Conservation (phyloP, 495 filamentous ascomycete genomes). For the Daldinia caldariorum region DNA sequence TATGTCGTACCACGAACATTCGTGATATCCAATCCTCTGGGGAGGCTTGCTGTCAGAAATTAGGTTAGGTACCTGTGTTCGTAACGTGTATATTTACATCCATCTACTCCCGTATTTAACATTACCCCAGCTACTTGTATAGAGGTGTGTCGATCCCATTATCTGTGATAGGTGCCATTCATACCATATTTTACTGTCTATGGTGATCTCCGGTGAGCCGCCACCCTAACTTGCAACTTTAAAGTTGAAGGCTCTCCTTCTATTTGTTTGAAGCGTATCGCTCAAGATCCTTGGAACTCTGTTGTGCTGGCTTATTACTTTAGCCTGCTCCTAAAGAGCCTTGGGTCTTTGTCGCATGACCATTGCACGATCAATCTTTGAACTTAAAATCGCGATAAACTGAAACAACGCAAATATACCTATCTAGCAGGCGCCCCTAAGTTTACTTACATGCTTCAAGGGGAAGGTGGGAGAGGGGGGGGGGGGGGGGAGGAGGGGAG, state of each 20-base stretch:
- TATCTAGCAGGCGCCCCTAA: background rate
- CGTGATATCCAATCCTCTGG: no score
- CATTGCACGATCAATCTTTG: slow-evolving; percentile 1
- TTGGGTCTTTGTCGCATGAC: slow-evolving; percentile 20
- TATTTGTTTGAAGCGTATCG: background rate
- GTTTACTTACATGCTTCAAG: no score
- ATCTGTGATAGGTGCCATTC: background rate
- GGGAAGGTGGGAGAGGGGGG: no score
- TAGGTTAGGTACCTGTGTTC: no score
- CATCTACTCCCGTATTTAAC: no score
- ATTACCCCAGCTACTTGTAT: background rate
- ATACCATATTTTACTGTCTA: no score
- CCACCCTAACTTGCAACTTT: background rate
- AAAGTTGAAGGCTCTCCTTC: background rate
- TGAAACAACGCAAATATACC: background rate
- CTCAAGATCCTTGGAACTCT: slow-evolving; percentile 12
- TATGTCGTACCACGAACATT: no score
- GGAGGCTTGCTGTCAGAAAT: no score
- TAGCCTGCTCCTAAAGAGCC: slow-evolving; percentile 9
- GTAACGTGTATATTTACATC: no score
- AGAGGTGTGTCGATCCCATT: background rate
- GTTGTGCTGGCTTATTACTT: background rate
- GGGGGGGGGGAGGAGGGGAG: no score
- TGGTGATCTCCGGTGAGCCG: background rate
- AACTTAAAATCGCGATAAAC: slow-evolving; percentile 19